Base-by-base conservation (phyloP, 768 basidiomycete species). In the Russula abietina region DNA sequence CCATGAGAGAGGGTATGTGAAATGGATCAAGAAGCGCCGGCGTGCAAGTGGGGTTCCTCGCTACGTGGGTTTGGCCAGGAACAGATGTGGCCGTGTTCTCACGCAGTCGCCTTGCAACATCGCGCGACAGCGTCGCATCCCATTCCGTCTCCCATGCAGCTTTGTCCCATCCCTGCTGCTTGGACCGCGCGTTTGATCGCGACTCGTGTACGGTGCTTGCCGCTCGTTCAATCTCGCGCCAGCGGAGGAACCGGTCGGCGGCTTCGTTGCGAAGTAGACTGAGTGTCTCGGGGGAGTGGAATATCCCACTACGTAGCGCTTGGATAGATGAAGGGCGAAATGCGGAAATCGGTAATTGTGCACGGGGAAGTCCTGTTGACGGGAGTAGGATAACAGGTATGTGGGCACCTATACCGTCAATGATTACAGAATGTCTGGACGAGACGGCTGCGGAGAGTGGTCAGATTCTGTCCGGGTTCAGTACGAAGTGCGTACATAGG, bases 161-260 rank as follows among this genome's bases (percentile, higher is more conserved):
- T 73, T 86, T 85, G 69, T 80, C 79, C 87, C 86, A 88, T 9
- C 49, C 60, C 32, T 60, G 58, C 60, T 48, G 45, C 38, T 39
- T 17, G 30, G 58, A 24, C 59, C 67, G 67, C 48, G 59, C 24
- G 32, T 33, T 26, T 58, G 43, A 28, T 36, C 59, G 57, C 71
- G 70, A 62, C 71, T 57, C 65, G 39, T 74, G 74, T 45, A 84
- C 76, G 39, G 73, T 73, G 61, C 78, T 77, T 7, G 82, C 80
- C 12, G 80, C 81, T 22, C 79, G 77, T 65, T 87, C 84, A 30
- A 89, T 81, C 70, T 88, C 88, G 36, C 86, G 76, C 88, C 88
- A 89, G 33, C 81, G 80, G 60, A 88, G 71, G 72, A 88, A 89
- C 22, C 88, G 80, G 61, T 88, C 85, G 0, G 83, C 78, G 0